These are phyloP conservation scores for Paraphaeosphaeria sporulosa DNA, from an alignment of 2,329 filamentous ascomycete species.

Conservation along the genomic window DNA sequence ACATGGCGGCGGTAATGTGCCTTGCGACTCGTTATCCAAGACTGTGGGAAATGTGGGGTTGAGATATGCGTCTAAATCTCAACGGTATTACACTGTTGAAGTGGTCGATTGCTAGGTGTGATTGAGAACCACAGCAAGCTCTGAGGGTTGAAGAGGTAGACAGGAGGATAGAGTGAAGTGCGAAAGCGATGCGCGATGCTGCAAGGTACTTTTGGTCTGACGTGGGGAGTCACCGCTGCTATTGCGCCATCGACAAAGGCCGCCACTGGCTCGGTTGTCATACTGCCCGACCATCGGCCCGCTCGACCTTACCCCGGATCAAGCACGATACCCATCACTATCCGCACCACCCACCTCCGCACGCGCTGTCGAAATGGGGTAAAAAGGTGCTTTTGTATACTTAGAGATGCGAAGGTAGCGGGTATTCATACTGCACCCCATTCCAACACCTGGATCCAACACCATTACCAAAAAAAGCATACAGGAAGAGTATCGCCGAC, in stretches of 20 bases:
- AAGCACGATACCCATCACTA: not conserved
- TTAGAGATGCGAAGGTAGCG: conserved; percentile 12
- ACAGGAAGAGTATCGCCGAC: conserved; percentile 3
- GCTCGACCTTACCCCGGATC: conserved; percentile 16
- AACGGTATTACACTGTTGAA: conserved; percentile 20
- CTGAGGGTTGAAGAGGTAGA: not conserved
- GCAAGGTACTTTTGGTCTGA: conserved; percentile 28
- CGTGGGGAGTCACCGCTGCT: conserved; percentile 44
- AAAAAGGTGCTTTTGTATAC: conserved; percentile 13
- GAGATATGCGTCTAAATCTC: conserved; percentile 17
- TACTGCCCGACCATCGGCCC: conserved; percentile 30
- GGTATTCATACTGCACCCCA: conserved; percentile 15
- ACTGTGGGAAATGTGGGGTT: conserved; percentile 6
- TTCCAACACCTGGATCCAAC: conserved; percentile 2
- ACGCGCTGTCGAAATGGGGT: not conserved
- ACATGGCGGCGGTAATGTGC: conserved; percentile 32
- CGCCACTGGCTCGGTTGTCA: conserved; percentile 33
- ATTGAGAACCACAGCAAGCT: not conserved
- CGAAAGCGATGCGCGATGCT: not conserved
- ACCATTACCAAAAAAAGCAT: conserved; percentile 6
- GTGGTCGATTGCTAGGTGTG: not conserved
- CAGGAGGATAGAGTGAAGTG: not conserved
- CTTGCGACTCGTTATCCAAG: conserved; percentile 7
- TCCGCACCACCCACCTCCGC: conserved; percentile 2
- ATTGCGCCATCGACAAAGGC: conserved; percentile 41